Conservation (phyloP, 805 yeast species). For the Metschnikowia reukaufii region DNA sequence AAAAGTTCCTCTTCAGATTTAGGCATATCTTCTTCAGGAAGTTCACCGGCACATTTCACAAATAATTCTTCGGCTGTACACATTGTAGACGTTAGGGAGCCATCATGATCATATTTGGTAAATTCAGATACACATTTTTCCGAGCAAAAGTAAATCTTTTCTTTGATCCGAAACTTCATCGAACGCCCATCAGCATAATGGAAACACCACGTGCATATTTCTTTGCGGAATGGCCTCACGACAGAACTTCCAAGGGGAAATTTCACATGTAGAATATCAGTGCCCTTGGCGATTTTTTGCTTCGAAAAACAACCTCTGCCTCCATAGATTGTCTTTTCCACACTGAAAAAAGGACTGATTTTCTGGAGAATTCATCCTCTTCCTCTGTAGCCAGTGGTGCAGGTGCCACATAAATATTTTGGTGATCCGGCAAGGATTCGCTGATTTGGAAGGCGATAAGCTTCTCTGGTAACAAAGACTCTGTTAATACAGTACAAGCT, state of each 20-base stretch:
- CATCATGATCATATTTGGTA: slow-evolving; percentile 33
- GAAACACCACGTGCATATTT: slow-evolving; percentile 59
- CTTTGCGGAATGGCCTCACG: slow-evolving; percentile 55
- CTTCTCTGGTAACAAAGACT: too few species aligned
- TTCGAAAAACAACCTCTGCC: slow-evolving; percentile 65
- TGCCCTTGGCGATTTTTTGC: slow-evolving; percentile 38
- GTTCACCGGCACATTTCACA: slow-evolving; percentile 27
- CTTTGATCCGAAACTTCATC: slow-evolving; percentile 41
- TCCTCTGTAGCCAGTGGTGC: background rate
- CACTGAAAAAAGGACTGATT: slow-evolving; percentile 26
- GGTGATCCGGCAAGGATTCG: background rate
- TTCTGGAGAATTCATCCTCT: slow-evolving; percentile 7
- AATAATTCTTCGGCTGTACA: slow-evolving; percentile 39
- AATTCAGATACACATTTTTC: slow-evolving; percentile 44
- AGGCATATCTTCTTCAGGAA: slow-evolving; percentile 19
- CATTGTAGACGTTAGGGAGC: slow-evolving; percentile 33
- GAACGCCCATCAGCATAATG: slow-evolving; percentile 47
- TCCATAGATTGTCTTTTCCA: slow-evolving; percentile 44
- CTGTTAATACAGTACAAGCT: background rate
- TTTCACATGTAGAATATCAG: slow-evolving; percentile 39
- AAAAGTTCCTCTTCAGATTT: slow-evolving; percentile 11
- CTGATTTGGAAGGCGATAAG: background rate
- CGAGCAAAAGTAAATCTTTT: slow-evolving; percentile 50
- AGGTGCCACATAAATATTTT: background rate
- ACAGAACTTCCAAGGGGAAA: slow-evolving; percentile 50